These are phyloP conservation scores for Saprolegnia parasitica DNA, from an alignment of 352 stramenopile genomes.

Conservation along the genomic window DNA sequence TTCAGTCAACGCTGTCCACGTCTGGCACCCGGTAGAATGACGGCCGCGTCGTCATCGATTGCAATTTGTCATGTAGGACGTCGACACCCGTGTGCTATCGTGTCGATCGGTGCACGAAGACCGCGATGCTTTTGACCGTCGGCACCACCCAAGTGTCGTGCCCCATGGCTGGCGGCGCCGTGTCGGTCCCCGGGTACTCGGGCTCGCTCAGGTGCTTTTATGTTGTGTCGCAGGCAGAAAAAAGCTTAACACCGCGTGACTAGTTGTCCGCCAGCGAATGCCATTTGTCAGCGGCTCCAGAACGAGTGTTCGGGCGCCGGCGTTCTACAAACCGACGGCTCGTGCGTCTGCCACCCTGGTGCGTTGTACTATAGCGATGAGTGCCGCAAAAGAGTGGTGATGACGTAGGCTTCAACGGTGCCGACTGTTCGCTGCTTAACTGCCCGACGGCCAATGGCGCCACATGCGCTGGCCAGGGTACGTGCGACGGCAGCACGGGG, in stretches of 20 bases:
- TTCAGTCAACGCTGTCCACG: constrained; percentile 60
- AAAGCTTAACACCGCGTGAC: not conserved
- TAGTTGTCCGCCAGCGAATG: constrained; percentile 42
- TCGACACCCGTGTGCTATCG: constrained; percentile 45
- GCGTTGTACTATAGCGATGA: not conserved
- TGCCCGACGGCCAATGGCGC: constrained; percentile 39
- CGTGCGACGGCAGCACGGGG: constrained; percentile 46
- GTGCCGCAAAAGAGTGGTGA: too few species aligned
- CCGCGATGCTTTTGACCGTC: constrained; percentile 44
- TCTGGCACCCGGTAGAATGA: constrained; percentile 35
- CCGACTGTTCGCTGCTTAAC: constrained; percentile 48
- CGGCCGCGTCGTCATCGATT: not conserved
- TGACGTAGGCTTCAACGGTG: constrained; percentile 35
- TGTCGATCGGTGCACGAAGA: constrained; percentile 44
- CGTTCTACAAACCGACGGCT: constrained; percentile 45
- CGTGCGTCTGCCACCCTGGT: constrained; percentile 51
- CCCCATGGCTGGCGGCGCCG: constrained; percentile 49
- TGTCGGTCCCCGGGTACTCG: constrained; percentile 46
- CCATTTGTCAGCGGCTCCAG: constrained; percentile 59
- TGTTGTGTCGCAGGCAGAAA: not conserved
- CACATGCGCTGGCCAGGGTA: constrained; percentile 49
- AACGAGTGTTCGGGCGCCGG: constrained; percentile 63
- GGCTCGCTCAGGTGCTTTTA: constrained; percentile 36
- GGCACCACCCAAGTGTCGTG: constrained; percentile 51
- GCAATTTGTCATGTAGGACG: not conserved